Evolutionary conservation across 352 stramenopile species (phyloP).

Genomic region (Phytopythium sindhum): DNA sequence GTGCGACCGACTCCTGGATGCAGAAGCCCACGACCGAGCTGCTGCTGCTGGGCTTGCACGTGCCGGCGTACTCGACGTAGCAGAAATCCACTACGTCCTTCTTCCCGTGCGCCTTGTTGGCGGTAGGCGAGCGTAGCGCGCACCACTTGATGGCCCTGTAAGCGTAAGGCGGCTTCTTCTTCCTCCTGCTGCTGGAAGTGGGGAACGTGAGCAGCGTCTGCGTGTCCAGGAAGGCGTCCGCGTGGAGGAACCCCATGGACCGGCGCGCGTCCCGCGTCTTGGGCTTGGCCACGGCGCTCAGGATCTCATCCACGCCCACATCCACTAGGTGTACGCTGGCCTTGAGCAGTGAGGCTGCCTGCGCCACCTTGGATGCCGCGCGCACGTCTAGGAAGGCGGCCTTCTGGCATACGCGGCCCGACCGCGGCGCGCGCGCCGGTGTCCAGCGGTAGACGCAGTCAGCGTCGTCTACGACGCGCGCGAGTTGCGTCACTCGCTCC

Average conservation of each 20-base stretch:
- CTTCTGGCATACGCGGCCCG: constrained; percentile 31
- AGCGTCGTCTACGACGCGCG: constrained; percentile 68
- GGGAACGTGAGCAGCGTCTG: constrained; percentile 74
- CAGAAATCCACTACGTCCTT: constrained; percentile 40
- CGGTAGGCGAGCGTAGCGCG: constrained; percentile 27
- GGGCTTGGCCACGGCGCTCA: constrained; percentile 48
- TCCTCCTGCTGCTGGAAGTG: constrained; percentile 17
- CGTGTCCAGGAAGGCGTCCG: constrained; percentile 49
- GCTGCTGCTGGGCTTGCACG: constrained; percentile 32
- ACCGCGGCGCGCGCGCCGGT: constrained; percentile 22
- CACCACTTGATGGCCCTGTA: constrained; percentile 72
- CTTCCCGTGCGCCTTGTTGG: neutral
- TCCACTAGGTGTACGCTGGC: constrained; percentile 60
- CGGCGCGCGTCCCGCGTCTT: constrained; percentile 57
- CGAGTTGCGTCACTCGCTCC: constrained; percentile 59
- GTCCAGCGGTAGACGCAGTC: constrained; percentile 74
- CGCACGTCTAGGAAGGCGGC: constrained; percentile 62
- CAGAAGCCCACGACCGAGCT: constrained; percentile 71
- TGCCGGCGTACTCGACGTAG: constrained; percentile 76
- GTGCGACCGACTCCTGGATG: constrained; percentile 66
- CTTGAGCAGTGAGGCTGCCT: constrained; percentile 55
- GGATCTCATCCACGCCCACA: constrained; percentile 56
- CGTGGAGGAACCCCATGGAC: constrained; percentile 47
- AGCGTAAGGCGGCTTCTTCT: constrained; percentile 38
- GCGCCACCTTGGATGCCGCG: constrained; percentile 30